phyloP scores from a whole-genome alignment of 495 filamentous ascomycete species.

The Aspergillus leporis region DNA sequence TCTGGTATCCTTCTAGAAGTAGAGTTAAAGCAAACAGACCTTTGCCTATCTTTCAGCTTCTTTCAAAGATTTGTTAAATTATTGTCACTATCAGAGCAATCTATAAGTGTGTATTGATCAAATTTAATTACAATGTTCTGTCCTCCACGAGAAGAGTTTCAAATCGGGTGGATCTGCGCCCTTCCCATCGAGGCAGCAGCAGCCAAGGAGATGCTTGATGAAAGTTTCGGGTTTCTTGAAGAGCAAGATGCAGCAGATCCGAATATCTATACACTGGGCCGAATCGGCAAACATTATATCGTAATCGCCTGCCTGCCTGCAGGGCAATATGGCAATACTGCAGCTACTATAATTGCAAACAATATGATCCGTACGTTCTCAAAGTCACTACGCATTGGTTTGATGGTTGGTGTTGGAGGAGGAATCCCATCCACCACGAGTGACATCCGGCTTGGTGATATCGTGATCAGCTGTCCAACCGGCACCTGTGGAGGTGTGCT shows the following conservation, averaged over 20 bases:
- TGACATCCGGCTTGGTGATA: conserved; percentile 43
- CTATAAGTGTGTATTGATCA: background rate
- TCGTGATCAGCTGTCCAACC: conserved; percentile 25
- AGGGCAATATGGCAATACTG: conserved; percentile 39
- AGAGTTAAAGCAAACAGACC: background rate
- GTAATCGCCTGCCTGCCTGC: conserved; percentile 43
- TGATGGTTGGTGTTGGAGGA: conserved; percentile 49
- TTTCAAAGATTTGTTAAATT: background rate
- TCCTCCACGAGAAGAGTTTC: conserved; percentile 37
- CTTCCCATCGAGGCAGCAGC: conserved; percentile 45
- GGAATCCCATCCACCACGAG: conserved; percentile 32
- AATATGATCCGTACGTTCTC: conserved; percentile 44
- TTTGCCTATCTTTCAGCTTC: background rate
- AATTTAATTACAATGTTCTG: conserved; percentile 26
- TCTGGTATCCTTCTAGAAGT: background rate
- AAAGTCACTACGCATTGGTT: conserved; percentile 34
- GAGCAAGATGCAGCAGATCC: conserved; percentile 25
- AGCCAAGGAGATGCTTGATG: conserved; percentile 48
- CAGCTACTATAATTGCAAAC: conserved; percentile 38
- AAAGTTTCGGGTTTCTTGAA: conserved; percentile 33
- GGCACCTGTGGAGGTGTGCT: conserved; percentile 6
- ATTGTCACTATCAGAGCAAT: background rate
- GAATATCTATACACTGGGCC: conserved; percentile 44
- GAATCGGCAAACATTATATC: conserved; percentile 44
- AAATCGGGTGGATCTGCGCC: conserved; percentile 53